A percentile compares a stretch with the other conserved stretches of the same genome.
These are phyloP conservation scores for Yarrowia sp. DNA, from an alignment of 805 yeast species.

Conservation along the genomic window DNA sequence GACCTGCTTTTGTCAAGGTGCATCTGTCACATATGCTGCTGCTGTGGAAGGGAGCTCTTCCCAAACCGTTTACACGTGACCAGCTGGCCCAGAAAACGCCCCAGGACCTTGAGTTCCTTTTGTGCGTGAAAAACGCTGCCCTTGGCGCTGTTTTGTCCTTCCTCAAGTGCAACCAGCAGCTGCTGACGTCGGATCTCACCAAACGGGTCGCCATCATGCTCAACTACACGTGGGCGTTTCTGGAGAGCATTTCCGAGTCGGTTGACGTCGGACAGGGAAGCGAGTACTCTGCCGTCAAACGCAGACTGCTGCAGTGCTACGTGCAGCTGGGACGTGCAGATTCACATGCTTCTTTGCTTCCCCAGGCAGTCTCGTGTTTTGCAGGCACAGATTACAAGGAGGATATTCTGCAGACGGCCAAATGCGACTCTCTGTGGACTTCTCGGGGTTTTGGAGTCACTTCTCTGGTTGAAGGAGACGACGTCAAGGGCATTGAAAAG, in stretches of 20 bases:
- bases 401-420: conserved; percentile 1
- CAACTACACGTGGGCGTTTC: conserved; percentile 41
- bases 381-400: conserved; percentile 10
- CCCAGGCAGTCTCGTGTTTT: conserved; percentile 13
- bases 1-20: conserved; percentile 50
- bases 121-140: conserved; percentile 56
- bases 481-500: conserved; percentile 43
- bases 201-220: conserved; percentile 49
- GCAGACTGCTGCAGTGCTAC: conserved; percentile 43
- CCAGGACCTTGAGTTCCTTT: conserved; percentile 39
- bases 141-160: conserved; percentile 56
- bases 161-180: conserved; percentile 39
- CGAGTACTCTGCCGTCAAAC: neutral
- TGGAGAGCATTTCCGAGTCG: conserved; percentile 33
- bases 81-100: conserved; percentile 40
- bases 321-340: conserved; percentile 32
- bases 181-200: conserved; percentile 44
- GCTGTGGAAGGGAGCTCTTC: conserved; percentile 61
- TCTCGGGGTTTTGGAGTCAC: conserved; percentile 18
- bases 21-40: conserved; percentile 57
- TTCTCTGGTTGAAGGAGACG: conserved; percentile 31
- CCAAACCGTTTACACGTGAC: conserved; percentile 44
- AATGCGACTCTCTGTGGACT: conserved; percentile 16
- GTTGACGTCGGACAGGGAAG: conserved; percentile 29
- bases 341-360: conserved; percentile 16